phyloP scores from a whole-genome alignment of 2,329 filamentous ascomycete genomes.

The Aureobasidium melanogenum region DNA sequence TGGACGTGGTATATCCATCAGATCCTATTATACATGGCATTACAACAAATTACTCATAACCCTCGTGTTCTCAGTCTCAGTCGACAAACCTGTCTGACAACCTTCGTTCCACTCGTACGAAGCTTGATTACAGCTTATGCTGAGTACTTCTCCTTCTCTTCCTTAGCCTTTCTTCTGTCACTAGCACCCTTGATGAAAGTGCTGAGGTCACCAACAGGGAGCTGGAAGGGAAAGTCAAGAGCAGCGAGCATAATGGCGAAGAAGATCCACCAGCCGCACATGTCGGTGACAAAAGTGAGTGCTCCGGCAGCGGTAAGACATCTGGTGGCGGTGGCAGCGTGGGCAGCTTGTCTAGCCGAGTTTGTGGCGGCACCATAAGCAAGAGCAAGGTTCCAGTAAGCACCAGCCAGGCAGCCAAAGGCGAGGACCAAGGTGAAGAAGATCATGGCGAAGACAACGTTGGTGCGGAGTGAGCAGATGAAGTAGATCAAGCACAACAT shows the following conservation, averaged over 20 bases:
- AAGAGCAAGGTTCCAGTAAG: constrained; percentile 49
- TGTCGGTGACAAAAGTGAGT: constrained; percentile 38
- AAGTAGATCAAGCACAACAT: constrained; percentile 59
- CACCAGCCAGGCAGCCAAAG: constrained; percentile 52
- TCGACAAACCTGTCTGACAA: background rate
- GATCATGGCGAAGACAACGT: constrained; percentile 60
- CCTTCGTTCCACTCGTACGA: background rate
- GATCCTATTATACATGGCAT: background rate
- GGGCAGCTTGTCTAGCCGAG: constrained; percentile 17
- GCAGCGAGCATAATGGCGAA: constrained; percentile 45
- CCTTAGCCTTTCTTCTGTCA: constrained; percentile 25
- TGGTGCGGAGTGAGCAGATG: constrained; percentile 62
- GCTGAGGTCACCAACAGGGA: constrained; percentile 42
- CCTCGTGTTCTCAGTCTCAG: background rate
- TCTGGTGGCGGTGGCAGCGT: constrained; percentile 20
- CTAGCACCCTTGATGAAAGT: constrained; percentile 36
- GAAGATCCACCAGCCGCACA: constrained; percentile 46
- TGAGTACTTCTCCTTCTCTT: constrained; percentile 20
- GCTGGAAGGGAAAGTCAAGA: constrained; percentile 43
- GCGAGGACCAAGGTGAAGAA: constrained; percentile 54
- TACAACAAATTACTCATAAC: background rate
- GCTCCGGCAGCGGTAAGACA: constrained; percentile 38
- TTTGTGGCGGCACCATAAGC: constrained; percentile 19
- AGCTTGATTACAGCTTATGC: background rate
- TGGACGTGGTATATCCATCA: background rate